Conservation (phyloP, 2,329 filamentous ascomycete species). For the Penicillium sp. region DNA sequence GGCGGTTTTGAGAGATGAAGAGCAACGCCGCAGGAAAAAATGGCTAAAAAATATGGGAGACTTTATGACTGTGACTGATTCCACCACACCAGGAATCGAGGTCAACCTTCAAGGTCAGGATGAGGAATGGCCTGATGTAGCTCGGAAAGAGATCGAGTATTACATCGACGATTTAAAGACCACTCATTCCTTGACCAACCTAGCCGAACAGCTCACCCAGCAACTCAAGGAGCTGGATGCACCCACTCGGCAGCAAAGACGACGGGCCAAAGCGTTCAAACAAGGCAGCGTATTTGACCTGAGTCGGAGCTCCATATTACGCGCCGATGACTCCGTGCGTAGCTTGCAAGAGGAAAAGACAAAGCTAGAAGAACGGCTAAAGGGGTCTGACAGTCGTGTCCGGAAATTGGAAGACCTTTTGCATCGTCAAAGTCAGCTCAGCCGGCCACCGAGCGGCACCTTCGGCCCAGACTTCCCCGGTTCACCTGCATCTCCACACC, state of each 20-base stretch:
- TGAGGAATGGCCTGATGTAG: conserved; percentile 74
- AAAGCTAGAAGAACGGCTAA: conserved; percentile 69
- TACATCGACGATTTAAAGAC: conserved; percentile 67
- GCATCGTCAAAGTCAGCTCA: conserved; percentile 70
- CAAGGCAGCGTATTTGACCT: conserved; percentile 94
- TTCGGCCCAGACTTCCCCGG: conserved; percentile 44
- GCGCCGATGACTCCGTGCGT: conserved; percentile 77
- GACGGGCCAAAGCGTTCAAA: conserved; percentile 89
- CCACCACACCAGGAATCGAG: conserved; percentile 72
- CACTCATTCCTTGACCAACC: conserved; percentile 62
- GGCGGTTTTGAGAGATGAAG: conserved; percentile 87
- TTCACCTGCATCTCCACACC: conserved; percentile 43
- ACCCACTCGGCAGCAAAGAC: conserved; percentile 81
- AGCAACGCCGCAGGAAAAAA: conserved; percentile 79
- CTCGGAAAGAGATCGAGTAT: conserved; percentile 71
- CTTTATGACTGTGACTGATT: conserved; percentile 65
- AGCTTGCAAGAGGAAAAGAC: conserved; percentile 80
- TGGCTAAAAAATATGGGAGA: conserved; percentile 86
- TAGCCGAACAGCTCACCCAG: conserved; percentile 71
- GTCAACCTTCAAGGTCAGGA: conserved; percentile 80
- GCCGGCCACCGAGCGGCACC: conserved; percentile 53
- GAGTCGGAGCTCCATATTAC: conserved; percentile 80
- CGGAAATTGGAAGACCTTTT: conserved; percentile 87
- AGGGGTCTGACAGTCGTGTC: conserved; percentile 83
- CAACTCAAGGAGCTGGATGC: conserved; percentile 74